Conservation (phyloP, 2,329 filamentous ascomycete species). For the Fusarium multiceps region DNA sequence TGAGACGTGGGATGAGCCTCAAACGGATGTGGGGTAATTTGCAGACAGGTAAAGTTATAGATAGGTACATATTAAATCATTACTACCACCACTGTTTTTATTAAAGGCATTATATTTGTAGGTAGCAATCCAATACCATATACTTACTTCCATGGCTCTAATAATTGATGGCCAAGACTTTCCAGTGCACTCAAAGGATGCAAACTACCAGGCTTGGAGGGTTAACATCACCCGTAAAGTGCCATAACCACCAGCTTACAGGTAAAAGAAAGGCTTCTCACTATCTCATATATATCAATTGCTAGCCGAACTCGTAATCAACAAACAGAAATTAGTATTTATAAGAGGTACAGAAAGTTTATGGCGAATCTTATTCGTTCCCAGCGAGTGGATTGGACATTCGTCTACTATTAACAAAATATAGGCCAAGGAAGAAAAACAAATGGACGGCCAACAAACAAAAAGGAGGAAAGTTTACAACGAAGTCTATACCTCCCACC, state of each 20-base stretch:
- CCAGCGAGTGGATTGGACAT: slow-evolving; percentile 41
- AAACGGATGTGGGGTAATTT: slow-evolving; percentile 38
- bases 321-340: background rate
- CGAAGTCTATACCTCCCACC: slow-evolving; percentile 36
- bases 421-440: slow-evolving; percentile 34
- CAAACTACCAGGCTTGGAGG: background rate
- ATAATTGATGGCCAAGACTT: background rate
- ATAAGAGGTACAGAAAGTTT: background rate
- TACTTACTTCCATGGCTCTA: background rate
- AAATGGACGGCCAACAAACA: background rate
- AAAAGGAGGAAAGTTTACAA: slow-evolving; percentile 27
- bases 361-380: slow-evolving; percentile 30
- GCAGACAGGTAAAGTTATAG: background rate
- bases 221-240: background rate
- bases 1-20: slow-evolving; percentile 37
- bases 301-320: background rate
- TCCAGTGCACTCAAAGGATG: background rate
- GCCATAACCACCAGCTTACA: background rate
- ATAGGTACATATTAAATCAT: background rate
- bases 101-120: background rate
- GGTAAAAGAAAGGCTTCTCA: background rate
- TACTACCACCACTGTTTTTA: background rate
- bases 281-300: background rate
- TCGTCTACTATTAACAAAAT: slow-evolving; percentile 44
- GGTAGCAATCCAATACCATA: background rate